Evolutionary conservation across 2,329 filamentous ascomycete genomes (phyloP).

Genomic region (Boeremia exigua): DNA sequence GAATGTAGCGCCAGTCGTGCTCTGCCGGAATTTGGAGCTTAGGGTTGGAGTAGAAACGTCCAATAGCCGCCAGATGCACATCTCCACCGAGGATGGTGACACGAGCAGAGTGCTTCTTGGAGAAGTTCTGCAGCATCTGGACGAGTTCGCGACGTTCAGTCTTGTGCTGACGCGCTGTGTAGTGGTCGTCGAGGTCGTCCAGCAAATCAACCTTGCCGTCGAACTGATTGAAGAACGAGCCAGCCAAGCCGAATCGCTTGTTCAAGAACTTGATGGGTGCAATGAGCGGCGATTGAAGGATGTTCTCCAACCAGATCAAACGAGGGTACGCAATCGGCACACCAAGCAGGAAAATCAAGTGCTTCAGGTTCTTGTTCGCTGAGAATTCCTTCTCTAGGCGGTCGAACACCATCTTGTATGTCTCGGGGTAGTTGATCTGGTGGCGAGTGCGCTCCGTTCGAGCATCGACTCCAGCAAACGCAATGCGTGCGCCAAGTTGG

Average conservation of each 20-base stretch:
- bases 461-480: conserved; percentile 66
- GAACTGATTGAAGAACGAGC: conserved; percentile 89
- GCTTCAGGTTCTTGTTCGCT: conserved; percentile 64
- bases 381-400: conserved; percentile 60
- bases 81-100: conserved; percentile 69
- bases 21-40: conserved; percentile 63
- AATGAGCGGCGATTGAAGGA: conserved; percentile 84
- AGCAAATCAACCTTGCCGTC: conserved; percentile 75
- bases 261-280: conserved; percentile 89
- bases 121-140: conserved; percentile 66
- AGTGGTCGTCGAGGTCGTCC: conserved; percentile 73
- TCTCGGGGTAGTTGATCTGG: conserved; percentile 83
- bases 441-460: conserved; percentile 82
- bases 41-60: conserved; percentile 69
- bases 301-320: conserved; percentile 95
- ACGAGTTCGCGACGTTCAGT: conserved; percentile 79
- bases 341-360: conserved; percentile 68
- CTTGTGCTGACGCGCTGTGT: conserved; percentile 92
- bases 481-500: conserved; percentile 69
- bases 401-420: conserved; percentile 67
- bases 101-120: conserved; percentile 62
- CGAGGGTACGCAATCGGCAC: conserved; percentile 75
- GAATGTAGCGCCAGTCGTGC: conserved; percentile 67
- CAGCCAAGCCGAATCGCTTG: conserved; percentile 85
- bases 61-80: conserved; percentile 68